Conservation (phyloP, 176 grass and related monocot species). For the Dactylis glomerata region DNA sequence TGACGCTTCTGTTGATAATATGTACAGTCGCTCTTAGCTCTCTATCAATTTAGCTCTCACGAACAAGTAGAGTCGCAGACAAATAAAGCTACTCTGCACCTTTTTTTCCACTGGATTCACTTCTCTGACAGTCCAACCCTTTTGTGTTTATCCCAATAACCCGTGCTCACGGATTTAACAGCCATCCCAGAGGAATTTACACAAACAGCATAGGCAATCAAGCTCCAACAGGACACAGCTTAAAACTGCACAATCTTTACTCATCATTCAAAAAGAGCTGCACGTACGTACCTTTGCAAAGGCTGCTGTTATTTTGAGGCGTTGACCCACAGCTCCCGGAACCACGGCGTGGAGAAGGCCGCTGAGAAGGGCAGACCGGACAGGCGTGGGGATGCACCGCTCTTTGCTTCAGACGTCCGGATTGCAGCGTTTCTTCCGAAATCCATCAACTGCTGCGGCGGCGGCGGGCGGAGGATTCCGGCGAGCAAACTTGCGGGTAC, state of each 20-base stretch:
- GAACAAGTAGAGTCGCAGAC: background rate
- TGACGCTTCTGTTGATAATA: background rate
- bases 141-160: background rate
- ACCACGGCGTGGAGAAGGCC: constrained; percentile 55
- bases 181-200: background rate
- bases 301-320: constrained; percentile 31
- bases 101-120: background rate
- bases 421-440: constrained; percentile 24
- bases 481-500: constrained; percentile 11
- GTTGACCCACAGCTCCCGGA: constrained; percentile 65
- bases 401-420: constrained; percentile 27
- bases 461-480: constrained; percentile 29
- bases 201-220: background rate
- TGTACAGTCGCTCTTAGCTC: background rate
- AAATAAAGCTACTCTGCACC: background rate
- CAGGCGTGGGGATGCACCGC: background rate
- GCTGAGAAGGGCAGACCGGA: constrained; percentile 37
- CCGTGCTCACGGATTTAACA: background rate
- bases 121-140: background rate
- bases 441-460: constrained; percentile 50
- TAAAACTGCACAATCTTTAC: background rate
- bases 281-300: constrained; percentile 6
- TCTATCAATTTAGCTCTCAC: background rate
- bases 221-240: background rate
- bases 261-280: background rate